Evolutionary conservation across 768 basidiomycete species (phyloP).

Genomic region (Kwoniella shandongensis): DNA sequence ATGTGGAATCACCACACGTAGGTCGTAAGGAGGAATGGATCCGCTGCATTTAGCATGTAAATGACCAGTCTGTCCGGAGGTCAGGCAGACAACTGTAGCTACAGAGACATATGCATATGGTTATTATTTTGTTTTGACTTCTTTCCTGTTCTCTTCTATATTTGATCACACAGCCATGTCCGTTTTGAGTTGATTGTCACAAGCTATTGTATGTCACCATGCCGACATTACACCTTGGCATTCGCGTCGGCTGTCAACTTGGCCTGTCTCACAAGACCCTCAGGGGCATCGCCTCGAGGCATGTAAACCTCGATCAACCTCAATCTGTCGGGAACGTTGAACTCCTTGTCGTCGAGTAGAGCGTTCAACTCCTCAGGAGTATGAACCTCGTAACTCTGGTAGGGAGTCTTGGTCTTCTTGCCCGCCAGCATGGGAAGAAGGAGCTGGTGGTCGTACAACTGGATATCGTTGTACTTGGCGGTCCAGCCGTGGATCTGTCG

Average conservation of each 20-base stretch:
- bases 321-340: conserved; percentile 64
- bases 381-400: conserved; percentile 65
- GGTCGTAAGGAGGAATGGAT: too few relatives aligned
- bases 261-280: conserved; percentile 51
- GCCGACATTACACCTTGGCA: conserved; percentile 23
- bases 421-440: conserved; percentile 54
- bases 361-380: conserved; percentile 67
- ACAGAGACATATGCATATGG: too few relatives aligned
- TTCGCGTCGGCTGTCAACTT: conserved; percentile 53
- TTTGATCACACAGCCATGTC: too few relatives aligned
- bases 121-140: too few relatives aligned
- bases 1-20: too few relatives aligned
- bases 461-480: conserved; percentile 76
- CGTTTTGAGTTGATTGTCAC: too few relatives aligned
- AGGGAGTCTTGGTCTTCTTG: conserved; percentile 41
- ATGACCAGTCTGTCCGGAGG: too few relatives aligned
- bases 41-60: too few relatives aligned
- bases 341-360: conserved; percentile 66
- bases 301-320: conserved; percentile 52
- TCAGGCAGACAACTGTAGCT: too few relatives aligned
- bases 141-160: too few relatives aligned
- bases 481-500: conserved; percentile 60
- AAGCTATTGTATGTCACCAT: too few relatives aligned
- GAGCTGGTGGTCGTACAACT: conserved; percentile 62
- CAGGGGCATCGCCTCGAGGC: conserved; percentile 53